These are phyloP conservation scores for Hypoxylon sp. DNA, from an alignment of 2,329 filamentous ascomycete species.

Conservation along the genomic window DNA sequence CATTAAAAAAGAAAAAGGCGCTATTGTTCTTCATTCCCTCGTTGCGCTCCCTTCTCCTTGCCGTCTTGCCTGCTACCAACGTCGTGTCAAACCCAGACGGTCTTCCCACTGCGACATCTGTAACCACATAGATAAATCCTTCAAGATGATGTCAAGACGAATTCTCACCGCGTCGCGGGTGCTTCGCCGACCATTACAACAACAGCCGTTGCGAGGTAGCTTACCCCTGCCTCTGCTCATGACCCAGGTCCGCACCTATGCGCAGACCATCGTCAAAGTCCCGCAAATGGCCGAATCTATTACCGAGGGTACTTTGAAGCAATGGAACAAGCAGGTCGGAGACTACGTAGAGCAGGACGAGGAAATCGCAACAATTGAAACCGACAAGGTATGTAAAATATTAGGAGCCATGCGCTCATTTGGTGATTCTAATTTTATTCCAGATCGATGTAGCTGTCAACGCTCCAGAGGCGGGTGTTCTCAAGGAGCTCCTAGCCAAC, in stretches of 20 bases:
- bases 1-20: neutral
- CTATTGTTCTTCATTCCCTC: neutral
- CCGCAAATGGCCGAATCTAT: conserved; percentile 99
- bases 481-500: conserved; percentile 89
- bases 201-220: conserved; percentile 55
- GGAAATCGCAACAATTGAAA: conserved; percentile 98
- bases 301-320: conserved; percentile 94
- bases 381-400: conserved; percentile 88
- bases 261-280: conserved; percentile 89
- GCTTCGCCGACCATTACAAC: conserved; percentile 48
- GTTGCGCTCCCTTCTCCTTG: conserved; percentile 3
- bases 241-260: conserved; percentile 69
- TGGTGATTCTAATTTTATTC: conserved; percentile 18
- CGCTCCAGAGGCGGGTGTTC: conserved; percentile 86
- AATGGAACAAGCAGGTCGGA: conserved; percentile 90
- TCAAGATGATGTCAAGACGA: conserved; percentile 47
- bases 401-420: neutral
- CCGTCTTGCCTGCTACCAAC: conserved; percentile 16
- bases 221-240: conserved; percentile 59
- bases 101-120: no score
- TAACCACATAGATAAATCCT: conserved; percentile 20
- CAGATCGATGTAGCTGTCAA: conserved; percentile 98
- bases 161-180: conserved; percentile 53
- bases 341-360: conserved; percentile 96
- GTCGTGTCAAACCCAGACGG: conserved; percentile 2